These are phyloP conservation scores for Colletotrichum sp. DNA, from an alignment of 2,329 filamentous ascomycete genomes.

Conservation along the genomic window DNA sequence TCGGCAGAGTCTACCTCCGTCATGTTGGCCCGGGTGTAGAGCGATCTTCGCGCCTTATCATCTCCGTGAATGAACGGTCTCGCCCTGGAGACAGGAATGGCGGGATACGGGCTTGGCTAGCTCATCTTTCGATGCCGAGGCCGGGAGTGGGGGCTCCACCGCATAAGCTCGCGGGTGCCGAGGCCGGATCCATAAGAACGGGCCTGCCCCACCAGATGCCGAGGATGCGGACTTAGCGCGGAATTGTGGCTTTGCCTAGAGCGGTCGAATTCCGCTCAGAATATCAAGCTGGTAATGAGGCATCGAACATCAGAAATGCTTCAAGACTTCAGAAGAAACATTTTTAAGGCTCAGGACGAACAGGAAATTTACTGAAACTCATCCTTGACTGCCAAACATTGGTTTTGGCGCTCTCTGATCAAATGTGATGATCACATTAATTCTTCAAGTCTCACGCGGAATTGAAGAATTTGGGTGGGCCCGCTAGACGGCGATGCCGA, in stretches of 20 bases:
- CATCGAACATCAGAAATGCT: not conserved
- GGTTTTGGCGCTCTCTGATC: no score
- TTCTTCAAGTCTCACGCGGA: not conserved
- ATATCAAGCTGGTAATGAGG: no score
- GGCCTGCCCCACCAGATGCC: not conserved
- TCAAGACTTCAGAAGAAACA: not conserved
- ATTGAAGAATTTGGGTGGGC: not conserved
- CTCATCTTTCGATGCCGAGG: not conserved
- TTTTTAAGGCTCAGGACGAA: no score
- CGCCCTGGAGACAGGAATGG: not conserved
- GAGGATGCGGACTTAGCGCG: not conserved
- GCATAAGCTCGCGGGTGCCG: not conserved
- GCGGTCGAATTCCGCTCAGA: not conserved
- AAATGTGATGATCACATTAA: rapidly evolving
- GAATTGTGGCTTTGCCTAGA: not conserved
- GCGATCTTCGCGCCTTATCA: not conserved
- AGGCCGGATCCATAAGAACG: not conserved
- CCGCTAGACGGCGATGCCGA: not conserved
- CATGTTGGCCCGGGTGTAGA: not conserved
- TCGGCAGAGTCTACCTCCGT: not conserved
- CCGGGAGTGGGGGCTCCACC: not conserved
- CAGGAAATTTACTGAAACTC: no score
- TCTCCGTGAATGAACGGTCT: not conserved
- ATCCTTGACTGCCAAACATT: no score
- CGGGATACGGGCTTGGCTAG: not conserved